Conservation (phyloP, 306 rosid species). For the Malus asiatica region DNA sequence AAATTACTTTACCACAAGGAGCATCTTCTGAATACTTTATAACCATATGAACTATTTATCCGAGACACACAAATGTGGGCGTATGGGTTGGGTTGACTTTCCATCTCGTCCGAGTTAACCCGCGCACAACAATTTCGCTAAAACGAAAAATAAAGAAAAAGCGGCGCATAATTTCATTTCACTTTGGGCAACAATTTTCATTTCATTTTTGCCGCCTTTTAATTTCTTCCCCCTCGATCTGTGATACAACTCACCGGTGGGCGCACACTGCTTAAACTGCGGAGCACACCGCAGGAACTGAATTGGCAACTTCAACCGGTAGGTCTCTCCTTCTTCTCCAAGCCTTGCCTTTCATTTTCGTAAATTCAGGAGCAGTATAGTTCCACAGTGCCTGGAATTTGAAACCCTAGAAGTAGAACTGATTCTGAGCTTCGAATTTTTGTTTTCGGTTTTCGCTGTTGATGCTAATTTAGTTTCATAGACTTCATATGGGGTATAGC, state of each 20-base stretch:
- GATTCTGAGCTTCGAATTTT: background rate
- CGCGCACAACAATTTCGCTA: no score
- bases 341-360: background rate
- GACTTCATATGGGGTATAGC: background rate
- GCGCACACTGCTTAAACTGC: background rate
- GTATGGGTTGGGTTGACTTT: no score
- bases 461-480: background rate
- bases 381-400: background rate
- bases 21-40: no score
- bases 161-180: background rate
- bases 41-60: no score
- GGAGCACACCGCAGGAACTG: background rate
- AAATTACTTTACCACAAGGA: no score
- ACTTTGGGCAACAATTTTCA: background rate
- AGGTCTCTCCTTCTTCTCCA: background rate
- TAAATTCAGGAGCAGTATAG: background rate
- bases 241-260: background rate
- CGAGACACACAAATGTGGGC: no score
- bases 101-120: no score
- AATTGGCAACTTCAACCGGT: background rate
- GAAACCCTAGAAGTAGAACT: background rate
- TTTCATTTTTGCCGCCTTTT: slow-evolving; percentile 10
- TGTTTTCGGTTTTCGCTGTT: background rate
- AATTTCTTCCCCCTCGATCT: background rate
- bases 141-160: no score